A percentile compares a stretch with the other conserved stretches of the same genome.
phyloP scores from a whole-genome alignment of 2,329 filamentous ascomycete genomes.

The Epichloe sp. region DNA sequence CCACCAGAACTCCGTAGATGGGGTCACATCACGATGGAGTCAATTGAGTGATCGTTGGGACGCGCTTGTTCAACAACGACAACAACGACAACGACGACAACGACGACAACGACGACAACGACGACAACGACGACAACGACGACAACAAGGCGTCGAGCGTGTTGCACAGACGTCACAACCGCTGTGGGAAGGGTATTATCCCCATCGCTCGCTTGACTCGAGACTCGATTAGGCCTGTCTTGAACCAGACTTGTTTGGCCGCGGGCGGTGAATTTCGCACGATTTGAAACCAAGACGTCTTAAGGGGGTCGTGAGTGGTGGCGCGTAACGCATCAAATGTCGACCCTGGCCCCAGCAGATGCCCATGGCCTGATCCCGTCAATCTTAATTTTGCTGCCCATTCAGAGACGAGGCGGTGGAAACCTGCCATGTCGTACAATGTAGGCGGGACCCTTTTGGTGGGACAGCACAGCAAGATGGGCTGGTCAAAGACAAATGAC shows the following conservation, averaged over 20 bases:
- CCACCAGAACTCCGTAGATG: too few relatives aligned
- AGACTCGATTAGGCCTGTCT: not conserved
- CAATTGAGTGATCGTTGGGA: too few relatives aligned
- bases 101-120: too few relatives aligned
- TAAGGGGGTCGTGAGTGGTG: not conserved
- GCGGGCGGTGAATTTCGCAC: not conserved
- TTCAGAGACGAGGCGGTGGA: constrained; percentile 10
- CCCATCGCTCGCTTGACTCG: not conserved
- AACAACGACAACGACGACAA: too few relatives aligned
- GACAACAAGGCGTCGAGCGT: too few relatives aligned
- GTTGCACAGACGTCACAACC: too few relatives aligned
- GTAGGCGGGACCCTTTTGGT: not conserved
- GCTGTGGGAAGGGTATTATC: not conserved
- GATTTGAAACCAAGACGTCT: not conserved
- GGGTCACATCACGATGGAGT: too few relatives aligned
- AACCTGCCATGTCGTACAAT: not conserved
- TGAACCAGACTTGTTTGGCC: not conserved
- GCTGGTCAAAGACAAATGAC: not conserved
- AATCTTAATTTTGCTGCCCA: not conserved
- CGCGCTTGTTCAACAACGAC: too few relatives aligned
- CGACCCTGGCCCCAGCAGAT: not conserved
- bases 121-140: too few relatives aligned
- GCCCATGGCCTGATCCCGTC: not conserved
- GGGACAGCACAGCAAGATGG: not conserved
- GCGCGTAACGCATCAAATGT: not conserved